Evolutionary conservation across 2,329 filamentous ascomycete species (phyloP).

Genomic region (Fusarium multiceps): DNA sequence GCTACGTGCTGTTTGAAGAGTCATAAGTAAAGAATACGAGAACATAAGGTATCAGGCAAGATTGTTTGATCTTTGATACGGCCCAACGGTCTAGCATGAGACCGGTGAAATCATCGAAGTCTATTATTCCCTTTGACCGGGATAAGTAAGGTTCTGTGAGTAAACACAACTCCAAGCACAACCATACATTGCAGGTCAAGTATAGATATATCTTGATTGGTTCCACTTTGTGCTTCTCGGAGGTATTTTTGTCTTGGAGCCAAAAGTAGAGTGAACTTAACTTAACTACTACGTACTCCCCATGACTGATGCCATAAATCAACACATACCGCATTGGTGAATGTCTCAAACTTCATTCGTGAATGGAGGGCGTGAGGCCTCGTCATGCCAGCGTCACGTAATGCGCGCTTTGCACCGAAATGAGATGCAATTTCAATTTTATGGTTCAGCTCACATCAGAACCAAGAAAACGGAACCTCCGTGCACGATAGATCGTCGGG

Average conservation of each 20-base stretch:
- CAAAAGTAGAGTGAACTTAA: not conserved
- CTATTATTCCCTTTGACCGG: not conserved
- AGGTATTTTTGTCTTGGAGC: not conserved
- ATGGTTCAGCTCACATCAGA: constrained; percentile 9
- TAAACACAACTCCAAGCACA: not conserved
- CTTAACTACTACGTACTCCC: not conserved
- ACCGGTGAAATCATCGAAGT: not conserved
- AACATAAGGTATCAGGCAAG: constrained; percentile 14
- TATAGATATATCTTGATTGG: not conserved
- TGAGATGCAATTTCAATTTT: constrained; percentile 17
- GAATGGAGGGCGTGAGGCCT: constrained; percentile 20
- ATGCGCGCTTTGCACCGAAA: constrained; percentile 29
- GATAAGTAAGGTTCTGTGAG: not conserved
- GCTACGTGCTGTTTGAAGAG: constrained; percentile 27
- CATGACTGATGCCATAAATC: not conserved
- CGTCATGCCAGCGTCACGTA: constrained; percentile 43
- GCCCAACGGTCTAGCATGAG: not conserved
- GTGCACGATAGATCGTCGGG: constrained; percentile 31
- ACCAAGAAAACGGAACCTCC: constrained; percentile 19
- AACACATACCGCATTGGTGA: constrained; percentile 20
- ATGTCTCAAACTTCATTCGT: constrained; percentile 6
- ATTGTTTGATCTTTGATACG: not conserved
- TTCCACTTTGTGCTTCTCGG: not conserved
- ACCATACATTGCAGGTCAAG: not conserved
- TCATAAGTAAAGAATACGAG: constrained; percentile 22